Conservation (phyloP, 345 rosid species). For the Citrus cavaleriei region DNA sequence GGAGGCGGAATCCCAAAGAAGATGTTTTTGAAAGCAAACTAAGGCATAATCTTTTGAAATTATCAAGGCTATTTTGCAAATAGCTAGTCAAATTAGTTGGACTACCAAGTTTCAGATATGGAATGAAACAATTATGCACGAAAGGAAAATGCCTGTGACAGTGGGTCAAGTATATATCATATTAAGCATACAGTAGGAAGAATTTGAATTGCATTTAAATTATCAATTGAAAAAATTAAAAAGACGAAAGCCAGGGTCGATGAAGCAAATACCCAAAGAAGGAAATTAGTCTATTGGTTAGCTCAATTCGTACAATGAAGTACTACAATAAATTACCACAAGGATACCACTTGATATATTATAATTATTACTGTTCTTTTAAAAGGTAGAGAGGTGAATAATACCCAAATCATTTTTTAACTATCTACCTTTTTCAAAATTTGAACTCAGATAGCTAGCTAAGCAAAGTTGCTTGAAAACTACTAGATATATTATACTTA, state of each 20-base stretch:
- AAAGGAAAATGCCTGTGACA: background rate
- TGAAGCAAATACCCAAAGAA: background rate
- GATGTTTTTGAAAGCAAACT: background rate
- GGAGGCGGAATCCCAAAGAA: too few species aligned
- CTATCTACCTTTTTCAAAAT: too few species aligned
- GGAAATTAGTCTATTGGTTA: background rate
- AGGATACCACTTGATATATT: background rate
- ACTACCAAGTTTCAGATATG: background rate
- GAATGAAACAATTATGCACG: background rate
- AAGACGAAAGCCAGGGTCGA: too few species aligned
- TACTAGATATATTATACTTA: too few species aligned
- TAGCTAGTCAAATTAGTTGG: background rate
- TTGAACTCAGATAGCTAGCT: too few species aligned
- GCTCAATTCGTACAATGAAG: background rate
- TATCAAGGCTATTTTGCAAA: background rate
- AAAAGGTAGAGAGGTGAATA: too few species aligned
- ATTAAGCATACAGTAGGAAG: background rate
- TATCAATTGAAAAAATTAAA: background rate
- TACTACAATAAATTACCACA: background rate
- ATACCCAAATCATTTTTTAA: too few species aligned
- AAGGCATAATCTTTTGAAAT: background rate
- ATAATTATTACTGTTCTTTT: too few species aligned
- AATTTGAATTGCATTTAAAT: background rate
- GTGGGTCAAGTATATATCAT: background rate
- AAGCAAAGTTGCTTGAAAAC: too few species aligned